phyloP scores from a whole-genome alignment of 805 yeast species.

The Candida ipomoeae region DNA sequence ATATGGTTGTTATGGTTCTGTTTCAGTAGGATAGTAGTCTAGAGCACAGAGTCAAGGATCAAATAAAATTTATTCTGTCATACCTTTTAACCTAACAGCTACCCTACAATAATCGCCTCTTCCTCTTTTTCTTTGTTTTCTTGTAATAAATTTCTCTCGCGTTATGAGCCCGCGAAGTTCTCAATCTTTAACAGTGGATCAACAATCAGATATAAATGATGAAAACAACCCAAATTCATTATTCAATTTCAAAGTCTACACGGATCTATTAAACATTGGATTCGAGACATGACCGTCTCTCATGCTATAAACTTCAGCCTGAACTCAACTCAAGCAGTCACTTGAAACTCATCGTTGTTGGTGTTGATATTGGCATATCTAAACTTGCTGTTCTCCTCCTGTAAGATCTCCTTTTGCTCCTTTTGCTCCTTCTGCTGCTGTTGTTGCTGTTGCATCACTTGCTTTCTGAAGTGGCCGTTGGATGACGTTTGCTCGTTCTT shows the following conservation, averaged over 20 bases:
- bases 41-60: too few species aligned
- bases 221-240: too few species aligned
- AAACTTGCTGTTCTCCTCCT: slow-evolving; percentile 39
- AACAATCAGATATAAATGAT: too few species aligned
- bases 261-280: slow-evolving; percentile 4
- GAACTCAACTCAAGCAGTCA: slow-evolving; percentile 6
- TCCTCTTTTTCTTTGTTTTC: too few species aligned
- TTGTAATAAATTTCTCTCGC: too few species aligned
- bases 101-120: too few species aligned
- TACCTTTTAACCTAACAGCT: too few species aligned
- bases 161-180: too few species aligned
- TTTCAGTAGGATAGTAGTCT: too few species aligned
- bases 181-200: too few species aligned
- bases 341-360: slow-evolving; percentile 43
- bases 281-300: slow-evolving; percentile 4
- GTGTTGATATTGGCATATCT: slow-evolving; percentile 43
- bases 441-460: slow-evolving; percentile 35
- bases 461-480: slow-evolving; percentile 58
- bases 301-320: slow-evolving; percentile 5
- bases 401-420: slow-evolving; percentile 29
- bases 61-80: too few species aligned
- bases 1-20: too few species aligned
- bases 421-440: slow-evolving; percentile 30
- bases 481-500: slow-evolving; percentile 80
- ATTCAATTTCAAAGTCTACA: background rate